Conservation (phyloP, 164 flowering plant species). For the Tetrastigma voinierianum region DNA sequence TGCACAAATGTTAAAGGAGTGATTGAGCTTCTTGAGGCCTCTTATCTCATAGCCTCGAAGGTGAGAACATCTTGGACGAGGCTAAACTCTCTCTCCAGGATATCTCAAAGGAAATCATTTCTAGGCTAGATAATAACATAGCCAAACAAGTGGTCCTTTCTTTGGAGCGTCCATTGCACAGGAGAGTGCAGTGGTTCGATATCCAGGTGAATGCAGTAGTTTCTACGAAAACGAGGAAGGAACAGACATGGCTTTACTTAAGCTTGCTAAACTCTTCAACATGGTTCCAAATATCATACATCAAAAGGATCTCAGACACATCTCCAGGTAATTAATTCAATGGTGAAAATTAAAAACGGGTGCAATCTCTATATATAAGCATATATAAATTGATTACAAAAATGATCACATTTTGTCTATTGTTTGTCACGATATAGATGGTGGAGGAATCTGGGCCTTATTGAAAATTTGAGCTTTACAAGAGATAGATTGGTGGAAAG, state of each 20-base stretch:
- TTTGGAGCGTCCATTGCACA: conserved; percentile 34
- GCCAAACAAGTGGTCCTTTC: conserved; percentile 21
- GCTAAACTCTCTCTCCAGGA: conserved; percentile 21
- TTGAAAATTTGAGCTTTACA: conserved; percentile 24
- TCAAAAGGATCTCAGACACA: conserved; percentile 27
- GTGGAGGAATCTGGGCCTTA: conserved; percentile 40
- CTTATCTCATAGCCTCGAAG: conserved; percentile 30
- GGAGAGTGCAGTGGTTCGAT: conserved; percentile 37
- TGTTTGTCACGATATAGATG: conserved; percentile 25
- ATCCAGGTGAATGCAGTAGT: conserved; percentile 31
- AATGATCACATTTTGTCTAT: neutral
- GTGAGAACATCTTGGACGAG: conserved; percentile 28
- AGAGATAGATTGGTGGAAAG: conserved; percentile 45
- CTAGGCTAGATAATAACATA: conserved; percentile 10
- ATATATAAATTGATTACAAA: neutral
- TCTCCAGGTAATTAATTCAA: conserved; percentile 41
- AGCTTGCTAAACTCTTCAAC: conserved; percentile 46
- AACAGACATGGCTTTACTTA: conserved; percentile 18
- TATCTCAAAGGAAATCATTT: conserved; percentile 8
- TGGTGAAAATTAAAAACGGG: neutral
- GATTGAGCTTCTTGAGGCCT: conserved; percentile 43
- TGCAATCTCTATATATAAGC: neutral
- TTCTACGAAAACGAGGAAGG: conserved; percentile 9
- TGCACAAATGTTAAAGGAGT: conserved; percentile 19
- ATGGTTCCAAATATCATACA: conserved; percentile 36